Percentiles rank a stretch among this genome's conserved stretches.
These are phyloP conservation scores for Trifolium pratense DNA, from an alignment of 306 rosid species.

Conservation along the genomic window DNA sequence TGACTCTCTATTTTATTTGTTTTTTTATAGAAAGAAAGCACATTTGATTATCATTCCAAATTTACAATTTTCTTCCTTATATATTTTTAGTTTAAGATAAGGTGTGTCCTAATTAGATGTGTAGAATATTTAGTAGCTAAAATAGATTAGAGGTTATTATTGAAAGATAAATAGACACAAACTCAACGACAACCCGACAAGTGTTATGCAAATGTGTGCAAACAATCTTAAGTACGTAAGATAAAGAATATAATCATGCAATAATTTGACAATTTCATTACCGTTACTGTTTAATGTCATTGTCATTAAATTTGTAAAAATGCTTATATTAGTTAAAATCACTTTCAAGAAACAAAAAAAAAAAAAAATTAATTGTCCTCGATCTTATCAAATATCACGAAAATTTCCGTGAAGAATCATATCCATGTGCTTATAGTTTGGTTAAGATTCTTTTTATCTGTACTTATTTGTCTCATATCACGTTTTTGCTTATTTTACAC, in stretches of 20 bases:
- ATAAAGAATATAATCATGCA: neutral
- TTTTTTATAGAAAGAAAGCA: neutral
- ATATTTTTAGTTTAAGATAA: neutral
- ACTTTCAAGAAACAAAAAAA: conserved; percentile 31
- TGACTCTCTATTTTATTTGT: neutral
- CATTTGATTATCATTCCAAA: conserved; percentile 15
- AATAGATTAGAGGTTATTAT: neutral
- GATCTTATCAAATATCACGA: conserved; percentile 43
- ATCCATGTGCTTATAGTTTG: neutral
- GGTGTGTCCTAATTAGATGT: neutral
- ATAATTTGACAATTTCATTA: conserved; percentile 7
- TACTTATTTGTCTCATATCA: neutral
- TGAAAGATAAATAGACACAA: neutral
- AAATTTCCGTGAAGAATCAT: conserved; percentile 46
- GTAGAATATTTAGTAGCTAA: neutral
- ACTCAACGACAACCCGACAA: neutral
- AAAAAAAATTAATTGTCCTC: neutral
- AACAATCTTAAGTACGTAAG: neutral
- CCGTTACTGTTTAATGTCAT: conserved; percentile 10
- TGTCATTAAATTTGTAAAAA: conserved; percentile 9
- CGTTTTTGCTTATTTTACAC: neutral
- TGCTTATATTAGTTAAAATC: conserved; percentile 20
- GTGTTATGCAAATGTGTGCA: neutral
- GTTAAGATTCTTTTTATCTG: neutral
- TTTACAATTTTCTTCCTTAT: neutral